Conservation (phyloP, 306 rosid species). For the Prunus mira region DNA sequence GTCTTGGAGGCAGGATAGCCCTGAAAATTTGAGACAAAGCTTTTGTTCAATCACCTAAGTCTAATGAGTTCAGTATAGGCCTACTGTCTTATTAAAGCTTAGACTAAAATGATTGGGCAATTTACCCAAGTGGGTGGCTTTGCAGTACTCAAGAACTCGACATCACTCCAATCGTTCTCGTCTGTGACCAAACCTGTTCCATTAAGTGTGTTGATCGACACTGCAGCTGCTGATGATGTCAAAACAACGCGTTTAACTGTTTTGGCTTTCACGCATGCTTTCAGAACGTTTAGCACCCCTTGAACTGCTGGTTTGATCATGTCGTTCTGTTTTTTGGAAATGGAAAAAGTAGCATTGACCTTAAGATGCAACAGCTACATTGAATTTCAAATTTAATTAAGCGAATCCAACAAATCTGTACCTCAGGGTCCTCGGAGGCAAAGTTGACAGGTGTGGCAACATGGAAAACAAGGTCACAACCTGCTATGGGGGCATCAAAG, state of each 20-base stretch:
- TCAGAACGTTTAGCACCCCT: slow-evolving; percentile 68
- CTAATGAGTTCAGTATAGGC: background rate
- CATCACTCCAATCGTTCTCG: slow-evolving; percentile 70
- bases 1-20: slow-evolving; percentile 76
- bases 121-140: slow-evolving; percentile 85
- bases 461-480: slow-evolving; percentile 74
- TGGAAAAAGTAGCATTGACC: slow-evolving; percentile 1
- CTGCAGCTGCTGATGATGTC: slow-evolving; percentile 86
- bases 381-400: background rate
- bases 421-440: slow-evolving; percentile 87
- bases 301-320: slow-evolving; percentile 81
- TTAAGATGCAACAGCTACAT: background rate
- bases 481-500: slow-evolving; percentile 65
- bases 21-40: slow-evolving; percentile 35
- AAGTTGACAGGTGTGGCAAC: slow-evolving; percentile 83
- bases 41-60: background rate
- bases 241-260: slow-evolving; percentile 65
- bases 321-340: slow-evolving; percentile 49
- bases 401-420: slow-evolving; percentile 16
- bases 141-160: slow-evolving; percentile 48
- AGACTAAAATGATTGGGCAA: background rate
- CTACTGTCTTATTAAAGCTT: background rate
- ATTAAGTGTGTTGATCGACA: slow-evolving; percentile 42
- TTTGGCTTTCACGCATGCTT: slow-evolving; percentile 57
- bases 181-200: slow-evolving; percentile 53